phyloP scores from a whole-genome alignment of 2,329 filamentous ascomycete species.

The Calonectria honghensis region DNA sequence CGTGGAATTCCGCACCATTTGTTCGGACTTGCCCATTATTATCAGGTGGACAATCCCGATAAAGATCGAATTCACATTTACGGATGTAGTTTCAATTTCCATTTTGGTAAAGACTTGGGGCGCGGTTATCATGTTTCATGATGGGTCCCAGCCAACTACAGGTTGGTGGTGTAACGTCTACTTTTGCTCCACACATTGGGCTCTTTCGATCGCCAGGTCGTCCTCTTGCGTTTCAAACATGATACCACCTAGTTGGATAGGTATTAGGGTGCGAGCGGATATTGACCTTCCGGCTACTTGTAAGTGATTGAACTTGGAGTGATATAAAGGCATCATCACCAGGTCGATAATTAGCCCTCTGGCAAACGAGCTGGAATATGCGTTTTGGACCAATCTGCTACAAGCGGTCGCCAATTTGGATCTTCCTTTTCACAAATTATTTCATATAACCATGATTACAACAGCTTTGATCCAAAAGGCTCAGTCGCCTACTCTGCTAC shows the following conservation, averaged over 20 bases:
- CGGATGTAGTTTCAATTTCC: not conserved
- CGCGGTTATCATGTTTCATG: not conserved
- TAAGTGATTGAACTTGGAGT: not conserved
- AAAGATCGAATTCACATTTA: not conserved
- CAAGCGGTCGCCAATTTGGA: not conserved
- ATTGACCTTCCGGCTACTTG: not conserved
- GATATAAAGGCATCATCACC: not conserved
- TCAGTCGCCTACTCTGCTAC: not conserved
- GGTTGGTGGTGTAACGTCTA: not conserved
- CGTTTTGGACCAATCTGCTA: not conserved
- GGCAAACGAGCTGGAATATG: not conserved
- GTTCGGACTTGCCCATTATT: not conserved
- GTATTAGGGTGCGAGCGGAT: not conserved
- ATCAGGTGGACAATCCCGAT: not conserved
- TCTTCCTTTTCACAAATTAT: not conserved
- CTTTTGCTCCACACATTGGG: not conserved
- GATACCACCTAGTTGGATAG: not conserved
- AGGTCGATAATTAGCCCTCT: not conserved
- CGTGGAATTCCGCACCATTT: not conserved
- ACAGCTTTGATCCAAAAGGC: not conserved
- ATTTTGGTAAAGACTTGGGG: not conserved
- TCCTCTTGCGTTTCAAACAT: not conserved
- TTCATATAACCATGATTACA: not conserved
- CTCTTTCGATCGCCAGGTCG: not conserved
- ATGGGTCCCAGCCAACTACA: not conserved